Conservation (phyloP, 345 rosid genomes). For the Pseudoturritis turrita region DNA sequence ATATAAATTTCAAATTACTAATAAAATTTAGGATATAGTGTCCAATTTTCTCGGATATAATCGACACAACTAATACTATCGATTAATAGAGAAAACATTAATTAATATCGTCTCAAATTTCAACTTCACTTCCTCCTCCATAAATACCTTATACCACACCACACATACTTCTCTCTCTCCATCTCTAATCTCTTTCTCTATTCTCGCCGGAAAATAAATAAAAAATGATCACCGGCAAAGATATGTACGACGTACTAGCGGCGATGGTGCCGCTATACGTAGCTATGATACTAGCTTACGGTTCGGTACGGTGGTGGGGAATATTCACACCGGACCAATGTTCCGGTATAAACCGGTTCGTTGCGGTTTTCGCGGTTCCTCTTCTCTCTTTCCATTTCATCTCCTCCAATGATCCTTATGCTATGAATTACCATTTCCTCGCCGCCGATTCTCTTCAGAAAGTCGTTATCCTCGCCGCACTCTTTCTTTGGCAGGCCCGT, state of each 20-base stretch:
- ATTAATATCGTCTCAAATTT: neutral
- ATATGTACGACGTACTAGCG: constrained; percentile 74
- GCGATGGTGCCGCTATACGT: constrained; percentile 81
- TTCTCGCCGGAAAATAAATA: constrained; percentile 1
- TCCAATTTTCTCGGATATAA: no score
- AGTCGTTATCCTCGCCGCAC: constrained; percentile 59
- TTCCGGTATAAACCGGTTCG: constrained; percentile 84
- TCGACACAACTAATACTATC: no score
- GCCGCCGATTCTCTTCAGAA: constrained; percentile 84
- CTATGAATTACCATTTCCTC: constrained; percentile 79
- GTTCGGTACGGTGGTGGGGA: constrained; percentile 91
- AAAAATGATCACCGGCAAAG: constrained; percentile 69
- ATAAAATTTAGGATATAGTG: no score
- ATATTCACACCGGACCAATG: constrained; percentile 85
- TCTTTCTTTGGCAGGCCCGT: constrained; percentile 60
- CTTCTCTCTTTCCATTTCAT: constrained; percentile 84
- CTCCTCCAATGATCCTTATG: constrained; percentile 63
- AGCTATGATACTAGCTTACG: constrained; percentile 82
- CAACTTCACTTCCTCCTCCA: constrained; percentile 23
- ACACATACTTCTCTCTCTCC: neutral
- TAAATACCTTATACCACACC: constrained; percentile 22
- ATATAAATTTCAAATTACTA: no score
- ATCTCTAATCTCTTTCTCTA: neutral
- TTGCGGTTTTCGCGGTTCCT: constrained; percentile 83
- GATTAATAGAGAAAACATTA: neutral